Percentiles rank a stretch among this genome's conserved stretches.
Evolutionary conservation across 345 rosid species (phyloP).

Genomic region (Reutealis trisperma): DNA sequence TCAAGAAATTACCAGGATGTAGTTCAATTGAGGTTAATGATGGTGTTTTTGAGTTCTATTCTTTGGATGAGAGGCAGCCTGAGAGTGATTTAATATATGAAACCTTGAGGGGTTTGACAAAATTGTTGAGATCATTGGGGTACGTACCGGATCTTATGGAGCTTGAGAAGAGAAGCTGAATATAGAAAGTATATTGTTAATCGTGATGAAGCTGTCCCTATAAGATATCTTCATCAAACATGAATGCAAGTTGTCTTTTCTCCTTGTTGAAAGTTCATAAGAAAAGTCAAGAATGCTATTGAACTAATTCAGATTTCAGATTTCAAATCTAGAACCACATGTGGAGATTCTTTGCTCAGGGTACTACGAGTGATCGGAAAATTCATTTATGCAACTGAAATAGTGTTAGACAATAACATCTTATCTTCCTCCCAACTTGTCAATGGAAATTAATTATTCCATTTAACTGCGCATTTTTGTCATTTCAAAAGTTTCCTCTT

Average conservation of each 20-base stretch:
- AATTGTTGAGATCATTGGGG: conserved; percentile 35
- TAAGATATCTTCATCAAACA: neutral
- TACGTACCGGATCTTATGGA: conserved; percentile 10
- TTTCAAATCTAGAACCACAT: neutral
- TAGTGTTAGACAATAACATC: neutral
- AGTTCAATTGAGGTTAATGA: conserved; percentile 72
- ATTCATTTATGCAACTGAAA: neutral
- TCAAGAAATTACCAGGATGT: conserved; percentile 72
- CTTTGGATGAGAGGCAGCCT: conserved; percentile 68
- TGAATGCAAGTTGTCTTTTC: neutral
- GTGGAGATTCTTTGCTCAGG: neutral
- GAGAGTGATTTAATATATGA: conserved; percentile 48
- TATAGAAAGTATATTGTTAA: neutral
- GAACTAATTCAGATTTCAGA: neutral
- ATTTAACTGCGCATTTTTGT: neutral
- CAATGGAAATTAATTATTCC: neutral
- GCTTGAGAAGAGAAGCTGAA: conserved; percentile 9
- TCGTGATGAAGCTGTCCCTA: neutral
- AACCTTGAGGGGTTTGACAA: conserved; percentile 50
- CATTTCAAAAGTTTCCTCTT: neutral
- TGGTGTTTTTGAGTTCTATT: conserved; percentile 65
- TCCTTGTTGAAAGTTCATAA: neutral
- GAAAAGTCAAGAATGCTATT: neutral
- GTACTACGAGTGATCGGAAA: neutral
- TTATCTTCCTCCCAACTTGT: neutral